Conservation (phyloP, 345 rosid genomes). For the Gynandropsis gynandra region DNA sequence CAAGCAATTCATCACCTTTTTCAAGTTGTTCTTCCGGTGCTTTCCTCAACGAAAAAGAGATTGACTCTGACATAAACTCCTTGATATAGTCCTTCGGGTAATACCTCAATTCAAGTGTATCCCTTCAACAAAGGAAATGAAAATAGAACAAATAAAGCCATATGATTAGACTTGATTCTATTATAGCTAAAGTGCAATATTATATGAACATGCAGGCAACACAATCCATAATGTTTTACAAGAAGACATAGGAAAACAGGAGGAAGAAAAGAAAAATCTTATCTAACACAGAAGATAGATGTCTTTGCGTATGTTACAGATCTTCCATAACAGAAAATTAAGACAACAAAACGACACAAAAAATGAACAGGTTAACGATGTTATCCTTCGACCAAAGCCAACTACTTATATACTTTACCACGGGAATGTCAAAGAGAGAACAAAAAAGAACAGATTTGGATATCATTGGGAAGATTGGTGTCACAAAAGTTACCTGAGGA, state of each 20-base stretch:
- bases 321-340: too few relatives aligned
- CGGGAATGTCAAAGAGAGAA: constrained; percentile 16
- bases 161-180: background rate
- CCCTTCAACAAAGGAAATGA: constrained; percentile 38
- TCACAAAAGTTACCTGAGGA: constrained; percentile 51
- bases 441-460: constrained; percentile 9
- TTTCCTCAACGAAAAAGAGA: constrained; percentile 83
- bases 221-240: too few relatives aligned
- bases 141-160: background rate
- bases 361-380: background rate
- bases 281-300: too few relatives aligned
- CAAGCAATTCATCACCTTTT: constrained; percentile 41
- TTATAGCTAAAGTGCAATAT: background rate
- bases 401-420: background rate
- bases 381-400: background rate
- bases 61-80: constrained; percentile 67
- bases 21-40: constrained; percentile 46
- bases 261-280: background rate
- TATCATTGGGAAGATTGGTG: constrained; percentile 5
- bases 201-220: too few relatives aligned
- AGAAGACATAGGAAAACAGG: too few relatives aligned
- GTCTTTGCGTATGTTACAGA: too few relatives aligned
- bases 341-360: background rate
- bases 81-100: constrained; percentile 54
- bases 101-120: constrained; percentile 58